Conservation (phyloP, 2,329 filamentous ascomycete genomes). For the Cyclaneusma minus region DNA sequence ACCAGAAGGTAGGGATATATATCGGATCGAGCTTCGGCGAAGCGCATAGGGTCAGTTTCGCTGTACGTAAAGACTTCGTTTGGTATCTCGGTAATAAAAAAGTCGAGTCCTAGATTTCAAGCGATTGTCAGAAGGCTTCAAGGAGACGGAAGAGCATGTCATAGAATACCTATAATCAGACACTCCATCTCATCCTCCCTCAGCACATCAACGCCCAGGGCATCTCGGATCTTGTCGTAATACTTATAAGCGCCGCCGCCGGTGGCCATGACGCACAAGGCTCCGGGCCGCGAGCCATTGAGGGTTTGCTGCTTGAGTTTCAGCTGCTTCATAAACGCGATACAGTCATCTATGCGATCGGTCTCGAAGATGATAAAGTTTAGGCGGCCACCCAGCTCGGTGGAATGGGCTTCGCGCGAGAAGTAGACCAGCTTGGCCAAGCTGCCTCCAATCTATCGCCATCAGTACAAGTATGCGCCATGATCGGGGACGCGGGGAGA, state of each 20-base stretch:
- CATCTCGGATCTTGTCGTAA: constrained; percentile 77
- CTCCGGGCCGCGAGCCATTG: constrained; percentile 55
- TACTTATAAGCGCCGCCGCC: constrained; percentile 94
- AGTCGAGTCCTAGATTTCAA: constrained; percentile 63
- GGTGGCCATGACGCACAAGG: constrained; percentile 86
- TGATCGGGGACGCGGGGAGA: constrained; percentile 6
- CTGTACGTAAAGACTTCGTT: constrained; percentile 95
- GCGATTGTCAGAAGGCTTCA: constrained; percentile 5
- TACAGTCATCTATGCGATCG: constrained; percentile 81
- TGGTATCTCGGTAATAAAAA: constrained; percentile 97
- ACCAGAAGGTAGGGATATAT: constrained; percentile 96
- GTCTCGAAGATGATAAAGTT: constrained; percentile 97
- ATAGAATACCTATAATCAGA: constrained; percentile 64
- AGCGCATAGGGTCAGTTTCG: constrained; percentile 80
- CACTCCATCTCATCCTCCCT: constrained; percentile 98
- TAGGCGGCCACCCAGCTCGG: constrained; percentile 70
- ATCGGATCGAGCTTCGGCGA: constrained; percentile 58
- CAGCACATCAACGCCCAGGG: constrained; percentile 73
- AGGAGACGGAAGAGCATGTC: background rate
- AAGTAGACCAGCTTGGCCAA: constrained; percentile 97
- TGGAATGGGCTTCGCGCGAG: constrained; percentile 68
- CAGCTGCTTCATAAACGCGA: constrained; percentile 77
- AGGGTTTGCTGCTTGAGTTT: constrained; percentile 66
- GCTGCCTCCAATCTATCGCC: constrained; percentile 72
- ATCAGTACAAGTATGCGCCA: constrained; percentile 1